Evolutionary conservation across 2,329 filamentous ascomycete genomes (phyloP).

Genomic region (Amauroascus niger): DNA sequence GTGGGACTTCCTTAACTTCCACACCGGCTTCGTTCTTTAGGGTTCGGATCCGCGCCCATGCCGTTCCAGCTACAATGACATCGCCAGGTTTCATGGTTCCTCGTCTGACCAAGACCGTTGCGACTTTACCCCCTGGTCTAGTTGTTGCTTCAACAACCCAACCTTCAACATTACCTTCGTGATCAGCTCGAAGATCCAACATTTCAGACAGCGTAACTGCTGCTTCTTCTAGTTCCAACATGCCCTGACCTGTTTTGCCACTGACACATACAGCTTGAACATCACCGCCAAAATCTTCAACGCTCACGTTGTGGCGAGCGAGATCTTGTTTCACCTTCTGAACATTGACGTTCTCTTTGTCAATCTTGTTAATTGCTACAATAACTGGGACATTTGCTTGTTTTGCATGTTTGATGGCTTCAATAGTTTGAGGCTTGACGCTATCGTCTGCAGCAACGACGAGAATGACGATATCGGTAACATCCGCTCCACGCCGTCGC

Average conservation of each 20-base stretch:
- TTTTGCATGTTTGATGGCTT: conserved; percentile 89
- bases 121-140: conserved; percentile 72
- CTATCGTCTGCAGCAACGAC: conserved; percentile 96
- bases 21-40: conserved; percentile 76
- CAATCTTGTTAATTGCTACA: conserved; percentile 94
- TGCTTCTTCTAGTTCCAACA: conserved; percentile 84
- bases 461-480: conserved; percentile 92
- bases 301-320: conserved; percentile 69
- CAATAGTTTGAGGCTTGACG: conserved; percentile 92
- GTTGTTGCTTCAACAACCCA: conserved; percentile 90
- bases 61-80: conserved; percentile 74
- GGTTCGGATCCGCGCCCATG: conserved; percentile 76
- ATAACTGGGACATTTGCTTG: conserved; percentile 86
- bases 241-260: conserved; percentile 86
- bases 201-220: conserved; percentile 79
- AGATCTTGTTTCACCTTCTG: conserved; percentile 85
- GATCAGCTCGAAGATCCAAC: conserved; percentile 76
- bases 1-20: conserved; percentile 61
- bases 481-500: conserved; percentile 87
- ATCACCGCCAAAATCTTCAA: conserved; percentile 92
- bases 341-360: conserved; percentile 71
- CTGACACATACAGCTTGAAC: conserved; percentile 86
- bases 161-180: conserved; percentile 69
- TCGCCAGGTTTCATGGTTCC: conserved; percentile 76
- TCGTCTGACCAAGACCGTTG: conserved; percentile 78